Evolutionary conservation across 2,329 filamentous ascomycete genomes (phyloP).

Genomic region (Diaporthe eres): DNA sequence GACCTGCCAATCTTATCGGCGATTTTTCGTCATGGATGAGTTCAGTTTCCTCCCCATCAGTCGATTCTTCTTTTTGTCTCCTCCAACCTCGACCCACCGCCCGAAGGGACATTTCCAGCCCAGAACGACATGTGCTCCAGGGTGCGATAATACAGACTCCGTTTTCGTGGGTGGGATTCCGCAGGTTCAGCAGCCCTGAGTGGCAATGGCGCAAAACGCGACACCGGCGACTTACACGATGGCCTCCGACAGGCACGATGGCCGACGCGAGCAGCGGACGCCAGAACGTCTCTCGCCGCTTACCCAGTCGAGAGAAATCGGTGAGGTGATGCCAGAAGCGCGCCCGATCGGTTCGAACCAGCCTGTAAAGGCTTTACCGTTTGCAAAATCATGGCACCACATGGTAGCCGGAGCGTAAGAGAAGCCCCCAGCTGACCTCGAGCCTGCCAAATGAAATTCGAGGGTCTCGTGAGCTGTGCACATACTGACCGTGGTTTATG

Average conservation of each 20-base stretch:
- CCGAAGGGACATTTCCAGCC: too few species aligned
- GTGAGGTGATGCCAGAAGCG: conserved; percentile 63
- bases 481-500: conserved; percentile 30
- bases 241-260: conserved; percentile 38
- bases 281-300: conserved; percentile 50
- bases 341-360: conserved; percentile 46
- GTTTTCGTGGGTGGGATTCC: not conserved
- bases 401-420: conserved; percentile 90
- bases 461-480: not conserved
- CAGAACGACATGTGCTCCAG: conserved; percentile 23
- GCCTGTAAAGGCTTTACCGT: conserved; percentile 59
- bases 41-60: conserved; percentile 8
- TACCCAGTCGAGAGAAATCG: conserved; percentile 73
- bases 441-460: conserved; percentile 26
- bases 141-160: conserved; percentile 21
- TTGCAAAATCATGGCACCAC: conserved; percentile 89
- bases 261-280: conserved; percentile 24
- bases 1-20: conserved; percentile 34
- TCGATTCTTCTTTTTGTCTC: conserved; percentile 26
- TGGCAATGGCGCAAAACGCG: conserved; percentile 42
- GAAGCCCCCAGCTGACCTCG: not conserved
- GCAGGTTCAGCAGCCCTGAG: conserved; percentile 6
- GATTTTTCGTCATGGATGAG: conserved; percentile 36
- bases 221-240: conserved; percentile 38
- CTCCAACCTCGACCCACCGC: not conserved